These are phyloP conservation scores for Fusarium solani-melongenae DNA, from an alignment of 2,329 filamentous ascomycete species.

Conservation along the genomic window DNA sequence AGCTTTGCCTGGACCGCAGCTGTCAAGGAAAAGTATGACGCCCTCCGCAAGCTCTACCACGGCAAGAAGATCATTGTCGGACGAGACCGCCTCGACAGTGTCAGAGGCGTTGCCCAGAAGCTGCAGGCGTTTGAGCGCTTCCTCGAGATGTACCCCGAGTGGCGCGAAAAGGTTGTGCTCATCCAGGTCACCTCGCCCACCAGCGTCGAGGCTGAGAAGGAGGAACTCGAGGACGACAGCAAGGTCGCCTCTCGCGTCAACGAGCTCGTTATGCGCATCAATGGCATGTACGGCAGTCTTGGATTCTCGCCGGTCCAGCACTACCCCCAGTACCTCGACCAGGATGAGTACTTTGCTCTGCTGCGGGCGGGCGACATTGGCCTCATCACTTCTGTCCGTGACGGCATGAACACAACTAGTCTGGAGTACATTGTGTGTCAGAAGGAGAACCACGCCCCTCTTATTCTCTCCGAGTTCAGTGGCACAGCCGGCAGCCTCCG, in stretches of 20 bases:
- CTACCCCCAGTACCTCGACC: slow-evolving; percentile 91
- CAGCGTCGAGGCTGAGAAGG: slow-evolving; percentile 80
- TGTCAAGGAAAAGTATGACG: slow-evolving; percentile 77
- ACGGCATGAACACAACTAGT: slow-evolving; percentile 98
- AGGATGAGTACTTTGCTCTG: slow-evolving; percentile 94
- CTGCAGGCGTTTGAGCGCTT: slow-evolving; percentile 94
- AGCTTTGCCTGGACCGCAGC: slow-evolving; percentile 77
- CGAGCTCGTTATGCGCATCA: slow-evolving; percentile 90
- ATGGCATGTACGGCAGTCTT: slow-evolving; percentile 87
- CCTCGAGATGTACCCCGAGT: slow-evolving; percentile 89
- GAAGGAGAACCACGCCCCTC: slow-evolving; percentile 83
- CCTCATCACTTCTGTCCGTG: slow-evolving; percentile 92
- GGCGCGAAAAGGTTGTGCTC: slow-evolving; percentile 90
- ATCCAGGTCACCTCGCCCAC: slow-evolving; percentile 95
- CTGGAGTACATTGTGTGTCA: slow-evolving; percentile 95
- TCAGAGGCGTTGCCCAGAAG: slow-evolving; percentile 94
- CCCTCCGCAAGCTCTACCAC: slow-evolving; percentile 80
- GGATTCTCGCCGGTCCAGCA: slow-evolving; percentile 93
- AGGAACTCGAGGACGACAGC: slow-evolving; percentile 72
- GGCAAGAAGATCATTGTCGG: slow-evolving; percentile 96
- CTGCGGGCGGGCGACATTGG: slow-evolving; percentile 90
- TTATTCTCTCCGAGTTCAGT: slow-evolving; percentile 97
- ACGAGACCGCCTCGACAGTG: slow-evolving; percentile 91
- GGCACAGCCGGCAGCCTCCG: slow-evolving; percentile 88
- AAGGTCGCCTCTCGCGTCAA: slow-evolving; percentile 91